Percentiles rank a stretch among this genome's conserved stretches.
Conservation (phyloP, 2,329 filamentous ascomycete genomes). For the Coniella vitis region DNA sequence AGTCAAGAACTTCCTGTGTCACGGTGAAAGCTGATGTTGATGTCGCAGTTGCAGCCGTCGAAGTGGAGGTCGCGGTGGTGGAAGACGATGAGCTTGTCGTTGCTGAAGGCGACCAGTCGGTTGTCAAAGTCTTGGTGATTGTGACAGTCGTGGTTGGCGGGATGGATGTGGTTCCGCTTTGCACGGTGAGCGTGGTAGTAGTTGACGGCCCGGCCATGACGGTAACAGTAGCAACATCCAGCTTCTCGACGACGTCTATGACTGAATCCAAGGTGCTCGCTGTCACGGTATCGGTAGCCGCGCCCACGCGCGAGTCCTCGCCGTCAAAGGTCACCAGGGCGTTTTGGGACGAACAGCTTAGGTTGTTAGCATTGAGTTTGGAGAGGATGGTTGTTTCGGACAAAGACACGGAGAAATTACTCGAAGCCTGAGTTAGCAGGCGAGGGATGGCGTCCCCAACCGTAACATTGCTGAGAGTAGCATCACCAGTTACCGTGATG, state of each 20-base stretch:
- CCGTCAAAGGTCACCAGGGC: slow-evolving; percentile 80
- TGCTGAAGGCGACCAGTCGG: slow-evolving; percentile 10
- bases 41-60: slow-evolving; percentile 17
- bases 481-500: slow-evolving; percentile 36
- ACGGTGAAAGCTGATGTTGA: slow-evolving; percentile 36
- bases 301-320: slow-evolving; percentile 30
- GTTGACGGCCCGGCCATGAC: slow-evolving; percentile 23
- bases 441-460: slow-evolving; percentile 73
- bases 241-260: slow-evolving; percentile 18
- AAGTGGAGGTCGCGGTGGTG: slow-evolving; percentile 17
- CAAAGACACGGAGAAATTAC: slow-evolving; percentile 71
- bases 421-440: slow-evolving; percentile 57
- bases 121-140: slow-evolving; percentile 25
- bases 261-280: slow-evolving; percentile 17
- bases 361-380: slow-evolving; percentile 65
- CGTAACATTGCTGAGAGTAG: slow-evolving; percentile 59
- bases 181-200: slow-evolving; percentile 28
- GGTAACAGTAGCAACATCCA: slow-evolving; percentile 27
- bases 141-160: slow-evolving; percentile 19
- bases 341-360: slow-evolving; percentile 82
- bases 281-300: slow-evolving; percentile 22
- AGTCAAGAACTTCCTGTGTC: slow-evolving; percentile 53
- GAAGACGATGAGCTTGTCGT: slow-evolving; percentile 23
- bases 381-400: slow-evolving; percentile 63
- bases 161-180: slow-evolving; percentile 14